Evolutionary conservation across 2,329 filamentous ascomycete genomes (phyloP), one percentile per base, ranked within the genome.

Genomic region (Bipolaris zeicola): DNA sequence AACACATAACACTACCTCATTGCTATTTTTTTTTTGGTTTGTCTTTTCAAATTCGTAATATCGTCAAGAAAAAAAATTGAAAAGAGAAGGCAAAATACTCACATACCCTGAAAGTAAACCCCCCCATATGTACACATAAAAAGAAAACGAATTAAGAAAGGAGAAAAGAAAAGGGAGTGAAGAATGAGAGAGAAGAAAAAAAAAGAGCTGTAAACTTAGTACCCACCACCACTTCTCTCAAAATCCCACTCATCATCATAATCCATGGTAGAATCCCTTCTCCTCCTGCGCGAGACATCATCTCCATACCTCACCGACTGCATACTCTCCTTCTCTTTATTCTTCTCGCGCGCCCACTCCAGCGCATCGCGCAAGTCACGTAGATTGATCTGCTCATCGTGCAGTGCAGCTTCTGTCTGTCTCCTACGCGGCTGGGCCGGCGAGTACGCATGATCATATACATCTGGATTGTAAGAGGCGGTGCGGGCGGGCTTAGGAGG

Each of bases 401-500:
- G 51, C 13, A 22, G 34, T 13, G 46, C 50, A 37, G 2, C 45
- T 34, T 18, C 26, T n/a, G n/a, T 41, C 28, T 11, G 11, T 3
- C 18, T 16, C 2, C 45, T 50, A 11, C 47, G 55, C 13, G 10
- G 47, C 6, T 46, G 50, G 5, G 50, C 44, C 7, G 48, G 38
- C 4, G 11, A 7, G 28, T 54, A 54, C 20, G 33, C 22, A 8
- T 24, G 45, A 7, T 57, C 57, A 1, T 54, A 53, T 31, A 51
- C 49, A 6, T 53, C 60, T 1, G 58, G 18, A 1, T 49, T 26
- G 26, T 55, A 62, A 1, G 63, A 55, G 22, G 39, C 45, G 14
- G 58, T 7, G 16, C 65, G 62, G 1, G 33, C 20, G 3, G 57
- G 62, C 5, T 50, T 55, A 16, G 63, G 49, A n/a, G 60, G 57